These are phyloP conservation scores for Meripilus lineatus DNA, from an alignment of 1,284 basidiomycete genomes.

Conservation along the genomic window DNA sequence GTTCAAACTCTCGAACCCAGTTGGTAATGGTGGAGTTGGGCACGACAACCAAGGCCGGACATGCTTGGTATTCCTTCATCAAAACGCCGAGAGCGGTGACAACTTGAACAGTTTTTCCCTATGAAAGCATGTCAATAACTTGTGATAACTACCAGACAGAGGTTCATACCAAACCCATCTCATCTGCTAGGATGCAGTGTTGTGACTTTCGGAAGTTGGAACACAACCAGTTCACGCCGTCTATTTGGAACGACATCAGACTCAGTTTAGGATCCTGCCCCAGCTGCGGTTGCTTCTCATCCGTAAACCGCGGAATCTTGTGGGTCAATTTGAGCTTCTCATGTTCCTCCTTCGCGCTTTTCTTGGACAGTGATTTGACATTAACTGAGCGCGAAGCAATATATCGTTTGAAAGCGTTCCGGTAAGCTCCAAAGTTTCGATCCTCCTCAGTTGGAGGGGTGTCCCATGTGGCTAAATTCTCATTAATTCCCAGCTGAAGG, in stretches of 20 bases:
- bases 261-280: constrained; percentile 59
- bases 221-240: constrained; percentile 91
- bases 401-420: constrained; percentile 61
- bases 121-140: constrained; percentile 6
- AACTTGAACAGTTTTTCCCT: constrained; percentile 95
- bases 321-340: constrained; percentile 40
- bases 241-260: constrained; percentile 86
- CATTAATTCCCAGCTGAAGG: neutral
- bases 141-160: constrained; percentile 1
- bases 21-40: constrained; percentile 93
- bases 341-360: constrained; percentile 36
- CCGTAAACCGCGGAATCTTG: constrained; percentile 32
- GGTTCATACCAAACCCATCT: constrained; percentile 85
- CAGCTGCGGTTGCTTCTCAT: constrained; percentile 50
- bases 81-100: constrained; percentile 82
- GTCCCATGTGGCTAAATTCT: constrained; percentile 77
- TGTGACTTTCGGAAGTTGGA: constrained; percentile 87
- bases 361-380: constrained; percentile 54
- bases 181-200: constrained; percentile 93
- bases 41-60: constrained; percentile 85
- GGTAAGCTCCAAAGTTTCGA: constrained; percentile 57
- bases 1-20: constrained; percentile 84
- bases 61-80: constrained; percentile 53
- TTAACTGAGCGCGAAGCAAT: constrained; percentile 58
- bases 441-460: constrained; percentile 68